Base-by-base conservation (phyloP, 2,329 filamentous ascomycete genomes). In the Didymellaceae sp. region DNA sequence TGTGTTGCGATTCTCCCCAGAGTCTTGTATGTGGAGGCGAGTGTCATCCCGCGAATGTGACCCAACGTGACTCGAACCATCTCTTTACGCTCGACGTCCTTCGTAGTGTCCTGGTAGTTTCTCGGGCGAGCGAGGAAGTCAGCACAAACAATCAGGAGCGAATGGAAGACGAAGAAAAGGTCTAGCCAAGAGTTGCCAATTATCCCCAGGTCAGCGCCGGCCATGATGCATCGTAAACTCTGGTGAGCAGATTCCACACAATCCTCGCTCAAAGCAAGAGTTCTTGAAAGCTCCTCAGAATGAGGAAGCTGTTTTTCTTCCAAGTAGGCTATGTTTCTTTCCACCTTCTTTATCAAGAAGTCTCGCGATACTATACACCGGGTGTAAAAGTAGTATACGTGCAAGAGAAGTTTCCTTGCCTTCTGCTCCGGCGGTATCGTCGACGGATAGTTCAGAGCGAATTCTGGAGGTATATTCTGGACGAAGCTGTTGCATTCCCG, bases 111-210 rank as follows among this genome's bases (percentile, higher is more conserved):
- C 2, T 14, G 32, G 17, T 61, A 57, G 4, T 46, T 52, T 28
- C 45, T 57, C 3, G 63, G 61, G 13, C 65, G 61, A 3, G 59
- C 62, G 21, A 67, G 61, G 20, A 67, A 67, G 38, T 67, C 63
- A 13, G 59, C 57, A 30, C 65, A 67, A 11, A 66, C 55, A 5
- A 68, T 62, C 5, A 68, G 18, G 2, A 67, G 39, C 1, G 58
- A 58, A n/a, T 68, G 62, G 25, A 62, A 65, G 20, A 68, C 46
- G 31, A 66, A 62, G 34, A 62, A 67, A 4, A 65, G 52, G 35
- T 66, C 63, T 2, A 62, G 22, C 56, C 58, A 65, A 0, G 59
- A 60, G 28, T 57, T 54, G 18, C 58, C 61, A 16, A 65, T 61
- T 14, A 63, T 48, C 1, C 54, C 53, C 8, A 60, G 44, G 9